Evolutionary conservation across 1,284 basidiomycete genomes (phyloP), one percentile per base, ranked within the genome.

Genomic region (Rhodotorula sp.): DNA sequence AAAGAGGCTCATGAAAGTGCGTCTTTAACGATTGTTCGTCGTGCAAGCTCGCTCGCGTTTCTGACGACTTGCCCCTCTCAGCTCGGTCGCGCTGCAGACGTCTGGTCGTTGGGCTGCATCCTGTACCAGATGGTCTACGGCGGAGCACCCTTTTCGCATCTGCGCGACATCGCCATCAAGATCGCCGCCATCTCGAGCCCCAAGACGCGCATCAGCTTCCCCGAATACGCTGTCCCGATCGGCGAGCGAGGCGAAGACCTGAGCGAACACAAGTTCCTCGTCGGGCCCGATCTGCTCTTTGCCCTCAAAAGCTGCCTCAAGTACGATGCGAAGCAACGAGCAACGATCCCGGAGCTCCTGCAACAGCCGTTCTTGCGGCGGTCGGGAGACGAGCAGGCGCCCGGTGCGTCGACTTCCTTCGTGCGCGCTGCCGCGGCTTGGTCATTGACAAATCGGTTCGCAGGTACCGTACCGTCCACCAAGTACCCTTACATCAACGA

Each of bases 101-200:
- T 96, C n/a, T 99, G 96, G 96, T 92, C 94, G 24, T 83, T 98
- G 24, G 96, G 94, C 1, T 98, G 95, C 81, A 92, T 98, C 64
- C 82, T 99, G 47, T 98, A 90, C 82, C 95, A 98, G 80, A 94
- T 98, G 88, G 89, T 98, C 48, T 90, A 93, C 68, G 94, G 94
- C 51, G 86, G 86, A 65, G 93, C 94, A 68, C 91, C 94, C 5
- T 99, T 99, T 81, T 87, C 89, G 69, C 89, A 89, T 44, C 84
- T 93, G 20, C 88, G 89, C 2, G 90, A 94, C 65, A 92, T 94
- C 73, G 85, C 80, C 4, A 89, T 90, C 75, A 94, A 94, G 82
- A 89, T 94, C 86, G 88, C 88, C 74, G 89, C 88, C 11, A 95
- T 95, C 71, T 89, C 91, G 8, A 89, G 93, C 80, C 81, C 84